A percentile compares a stretch with the other conserved stretches of the same genome.
Conservation (phyloP, 2,329 filamentous ascomycete genomes). For the Exophiala sp. region DNA sequence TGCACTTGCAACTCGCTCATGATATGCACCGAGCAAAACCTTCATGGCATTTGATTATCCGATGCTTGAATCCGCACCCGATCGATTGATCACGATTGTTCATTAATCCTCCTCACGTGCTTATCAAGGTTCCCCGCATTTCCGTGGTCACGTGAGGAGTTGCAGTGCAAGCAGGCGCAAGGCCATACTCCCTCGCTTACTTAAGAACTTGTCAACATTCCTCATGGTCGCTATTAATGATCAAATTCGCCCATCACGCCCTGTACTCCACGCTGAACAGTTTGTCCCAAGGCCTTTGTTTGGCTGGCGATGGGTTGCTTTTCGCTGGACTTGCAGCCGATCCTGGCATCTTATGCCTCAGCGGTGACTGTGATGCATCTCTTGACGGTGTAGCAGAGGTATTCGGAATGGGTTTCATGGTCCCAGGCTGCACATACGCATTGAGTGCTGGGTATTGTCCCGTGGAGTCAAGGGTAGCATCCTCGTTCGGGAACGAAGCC, state of each 20-base stretch:
- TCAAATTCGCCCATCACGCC: constrained; percentile 1
- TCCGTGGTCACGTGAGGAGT: too few relatives aligned
- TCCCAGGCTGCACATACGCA: constrained; percentile 1
- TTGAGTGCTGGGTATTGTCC: constrained; percentile 1
- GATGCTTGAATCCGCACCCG: too few relatives aligned
- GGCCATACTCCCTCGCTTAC: not conserved
- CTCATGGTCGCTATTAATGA: not conserved
- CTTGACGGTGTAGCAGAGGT: constrained; percentile 1
- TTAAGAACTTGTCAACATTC: too few relatives aligned
- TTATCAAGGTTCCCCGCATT: too few relatives aligned
- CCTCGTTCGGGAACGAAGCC: not conserved
- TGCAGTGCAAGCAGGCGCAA: not conserved
- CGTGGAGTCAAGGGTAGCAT: not conserved
- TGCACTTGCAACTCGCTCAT: too few relatives aligned
- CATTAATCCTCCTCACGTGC: too few relatives aligned
- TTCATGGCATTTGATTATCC: too few relatives aligned
- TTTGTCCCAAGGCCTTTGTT: constrained; percentile 39
- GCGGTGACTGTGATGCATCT: constrained; percentile 16
- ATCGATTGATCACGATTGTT: too few relatives aligned
- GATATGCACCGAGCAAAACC: too few relatives aligned
- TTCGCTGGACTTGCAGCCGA: constrained; percentile 15
- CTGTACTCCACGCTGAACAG: constrained; percentile 44
- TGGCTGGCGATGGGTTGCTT: constrained; percentile 26
- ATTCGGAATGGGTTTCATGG: not conserved
- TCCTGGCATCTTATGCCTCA: constrained; percentile 11